Base-by-base conservation (phyloP, 1,139 yeast species). In the Debaryomycetaceae sp. region DNA sequence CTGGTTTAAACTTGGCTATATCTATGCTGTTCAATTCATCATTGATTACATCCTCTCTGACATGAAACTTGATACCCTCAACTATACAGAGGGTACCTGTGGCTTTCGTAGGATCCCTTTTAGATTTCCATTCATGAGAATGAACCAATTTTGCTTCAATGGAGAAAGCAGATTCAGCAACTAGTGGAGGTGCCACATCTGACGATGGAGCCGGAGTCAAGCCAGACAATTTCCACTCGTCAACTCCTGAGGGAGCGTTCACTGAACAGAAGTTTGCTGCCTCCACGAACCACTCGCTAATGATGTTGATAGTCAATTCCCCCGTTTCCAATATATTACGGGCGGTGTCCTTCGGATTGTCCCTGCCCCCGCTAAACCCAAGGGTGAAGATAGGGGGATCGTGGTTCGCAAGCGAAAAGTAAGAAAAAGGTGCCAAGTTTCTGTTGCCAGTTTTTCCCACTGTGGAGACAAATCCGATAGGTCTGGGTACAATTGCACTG, bases 251-350 rank as follows among this genome's bases (percentile, higher is more conserved):
- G 1, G 86, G 86, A 2, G 81, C 72, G 50, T 72, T 62, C 24
- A 67, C 66, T 14, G 76, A 63, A n/a, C 78, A 61, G 50, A 60
- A 73, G 55, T 82, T 80, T 11, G 85, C 84, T 14, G 86, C 86
- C 49, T 82, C 87, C 27, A 76, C 63, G 54, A 80, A 78, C 85
- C 85, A 81, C 58, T 82, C 87, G 40, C 81, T 72, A 35, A 82
- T 72, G 43, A 82, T 72, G 56, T 76, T 81, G 53, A 82, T 72
- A n/a, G 84, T 78, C 44, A 75, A 67, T 52, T 82, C 87, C 5
- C 63, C 66, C 4, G 82, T 79, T 23, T 74, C 80, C 35, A 77
- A 55, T 27, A 81, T 57, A 52, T 81, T 81, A 9, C 53, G 54
- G 41, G 69, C 63, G 6, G 85, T 70, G 56, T 82, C 85, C 56